Evolutionary conservation across 129 eudicot species (phyloP).

Genomic region (Flaveria linearis): DNA sequence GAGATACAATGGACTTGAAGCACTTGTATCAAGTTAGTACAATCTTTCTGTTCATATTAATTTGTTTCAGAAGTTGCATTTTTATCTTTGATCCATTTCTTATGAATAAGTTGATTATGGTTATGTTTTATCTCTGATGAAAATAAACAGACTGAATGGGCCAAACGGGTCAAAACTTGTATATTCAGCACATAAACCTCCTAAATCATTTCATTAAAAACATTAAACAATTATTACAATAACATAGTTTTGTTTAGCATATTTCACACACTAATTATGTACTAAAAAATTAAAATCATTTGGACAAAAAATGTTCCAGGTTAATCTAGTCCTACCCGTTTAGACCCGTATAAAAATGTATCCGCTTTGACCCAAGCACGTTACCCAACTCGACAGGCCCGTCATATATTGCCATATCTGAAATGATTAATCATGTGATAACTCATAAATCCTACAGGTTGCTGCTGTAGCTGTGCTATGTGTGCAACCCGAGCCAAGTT

Average conservation of each 20-base stretch:
- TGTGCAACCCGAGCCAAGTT: conserved; percentile 96
- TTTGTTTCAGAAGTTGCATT: background rate
- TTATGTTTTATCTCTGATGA: background rate
- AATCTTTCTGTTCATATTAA: conserved; percentile 2
- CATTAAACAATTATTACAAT: background rate
- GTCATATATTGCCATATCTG: background rate
- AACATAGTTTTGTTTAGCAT: background rate
- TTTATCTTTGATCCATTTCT: background rate
- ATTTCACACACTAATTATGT: background rate
- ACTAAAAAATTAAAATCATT: background rate
- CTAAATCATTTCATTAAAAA: background rate
- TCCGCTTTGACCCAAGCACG: background rate
- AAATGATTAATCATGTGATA: background rate
- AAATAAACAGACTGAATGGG: background rate
- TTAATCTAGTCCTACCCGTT: background rate
- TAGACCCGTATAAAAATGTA: background rate
- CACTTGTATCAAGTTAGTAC: conserved; percentile 86
- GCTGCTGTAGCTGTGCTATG: conserved; percentile 96
- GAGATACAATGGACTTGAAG: conserved; percentile 81
- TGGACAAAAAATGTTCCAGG: background rate
- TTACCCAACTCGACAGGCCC: background rate
- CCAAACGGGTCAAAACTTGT: background rate
- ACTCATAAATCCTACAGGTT: conserved; percentile 44
- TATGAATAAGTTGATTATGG: background rate
- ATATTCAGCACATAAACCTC: background rate